These are phyloP conservation scores for Linnemannia exigua DNA, from an alignment of 192 early-diverging fungal species.

Conservation along the genomic window DNA sequence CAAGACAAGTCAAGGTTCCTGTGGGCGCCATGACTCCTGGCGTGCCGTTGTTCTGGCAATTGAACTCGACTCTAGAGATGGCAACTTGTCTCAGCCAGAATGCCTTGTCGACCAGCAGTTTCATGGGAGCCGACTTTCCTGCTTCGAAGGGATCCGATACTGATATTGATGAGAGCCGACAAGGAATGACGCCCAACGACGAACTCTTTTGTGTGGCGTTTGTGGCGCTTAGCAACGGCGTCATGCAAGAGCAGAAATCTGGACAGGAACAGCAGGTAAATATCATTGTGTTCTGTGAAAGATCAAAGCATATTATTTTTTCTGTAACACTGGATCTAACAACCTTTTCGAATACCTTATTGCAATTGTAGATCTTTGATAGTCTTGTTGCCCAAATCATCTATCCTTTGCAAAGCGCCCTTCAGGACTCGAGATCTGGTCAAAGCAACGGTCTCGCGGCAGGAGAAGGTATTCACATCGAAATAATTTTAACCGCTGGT, in stretches of 20 bases:
- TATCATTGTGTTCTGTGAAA: background rate
- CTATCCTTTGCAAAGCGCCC: slow-evolving; percentile 33
- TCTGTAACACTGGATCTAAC: background rate
- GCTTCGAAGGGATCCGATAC: background rate
- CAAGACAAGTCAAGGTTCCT: slow-evolving; percentile 40
- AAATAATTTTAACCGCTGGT: background rate
- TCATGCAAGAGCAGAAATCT: slow-evolving; percentile 26
- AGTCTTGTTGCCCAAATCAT: slow-evolving; percentile 27
- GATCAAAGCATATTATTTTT: background rate
- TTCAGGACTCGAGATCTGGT: slow-evolving; percentile 32
- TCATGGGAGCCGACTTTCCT: slow-evolving; percentile 39
- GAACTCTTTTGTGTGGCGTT: slow-evolving; percentile 37
- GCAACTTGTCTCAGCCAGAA: slow-evolving; percentile 30
- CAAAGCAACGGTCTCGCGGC: background rate
- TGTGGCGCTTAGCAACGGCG: slow-evolving; percentile 32
- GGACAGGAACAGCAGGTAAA: slow-evolving; percentile 26
- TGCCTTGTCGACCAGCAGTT: slow-evolving; percentile 14
- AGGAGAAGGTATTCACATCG: background rate
- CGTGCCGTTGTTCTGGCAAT: slow-evolving; percentile 26
- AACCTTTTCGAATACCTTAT: background rate
- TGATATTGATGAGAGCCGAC: slow-evolving; percentile 9
- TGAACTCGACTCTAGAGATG: slow-evolving; percentile 31
- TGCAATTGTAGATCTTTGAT: slow-evolving; percentile 20
- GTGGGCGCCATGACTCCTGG: background rate
- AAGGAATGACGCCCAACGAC: slow-evolving; percentile 41